Conservation (phyloP, 2,329 filamentous ascomycete genomes). For the Fusarium cicatricum region DNA sequence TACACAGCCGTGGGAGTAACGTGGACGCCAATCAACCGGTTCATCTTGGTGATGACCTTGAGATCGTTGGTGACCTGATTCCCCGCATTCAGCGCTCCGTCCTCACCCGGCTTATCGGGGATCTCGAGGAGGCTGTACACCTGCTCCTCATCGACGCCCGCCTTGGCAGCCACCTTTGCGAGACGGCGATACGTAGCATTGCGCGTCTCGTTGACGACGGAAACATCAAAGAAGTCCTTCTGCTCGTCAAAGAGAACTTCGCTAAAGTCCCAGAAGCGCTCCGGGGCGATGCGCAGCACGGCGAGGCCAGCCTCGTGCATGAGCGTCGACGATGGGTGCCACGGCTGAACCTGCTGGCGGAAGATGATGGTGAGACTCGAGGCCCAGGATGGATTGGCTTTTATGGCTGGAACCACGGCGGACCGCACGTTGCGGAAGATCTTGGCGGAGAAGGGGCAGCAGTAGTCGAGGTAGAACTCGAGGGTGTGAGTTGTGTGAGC, state of each 20-base stretch:
- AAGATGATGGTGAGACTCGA: slow-evolving; percentile 77
- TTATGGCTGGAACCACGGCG: slow-evolving; percentile 70
- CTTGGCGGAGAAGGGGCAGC: slow-evolving; percentile 76
- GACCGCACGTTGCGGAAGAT: slow-evolving; percentile 80
- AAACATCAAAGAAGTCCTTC: slow-evolving; percentile 83
- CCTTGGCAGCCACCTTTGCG: slow-evolving; percentile 73
- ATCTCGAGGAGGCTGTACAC: slow-evolving; percentile 76
- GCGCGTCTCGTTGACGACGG: slow-evolving; percentile 81
- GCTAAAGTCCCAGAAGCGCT: slow-evolving; percentile 83
- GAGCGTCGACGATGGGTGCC: slow-evolving; percentile 88
- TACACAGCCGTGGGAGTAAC: slow-evolving; percentile 92
- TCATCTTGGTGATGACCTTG: slow-evolving; percentile 83
- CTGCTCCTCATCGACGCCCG: slow-evolving; percentile 74
- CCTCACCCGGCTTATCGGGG: slow-evolving; percentile 69
- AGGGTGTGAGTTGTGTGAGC: slow-evolving; percentile 64
- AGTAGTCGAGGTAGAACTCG: slow-evolving; percentile 84
- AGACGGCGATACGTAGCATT: slow-evolving; percentile 86
- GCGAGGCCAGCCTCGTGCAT: slow-evolving; percentile 85
- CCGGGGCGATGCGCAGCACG: slow-evolving; percentile 74
- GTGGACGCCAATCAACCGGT: slow-evolving; percentile 82
- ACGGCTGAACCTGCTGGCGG: slow-evolving; percentile 91
- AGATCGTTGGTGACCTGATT: slow-evolving; percentile 87
- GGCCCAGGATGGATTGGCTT: slow-evolving; percentile 63
- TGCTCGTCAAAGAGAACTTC: slow-evolving; percentile 72
- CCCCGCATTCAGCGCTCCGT: slow-evolving; percentile 77